Evolutionary conservation across 768 basidiomycete species (phyloP), one percentile per base, ranked within the genome.

Genomic region (Podaxis pistillaris): DNA sequence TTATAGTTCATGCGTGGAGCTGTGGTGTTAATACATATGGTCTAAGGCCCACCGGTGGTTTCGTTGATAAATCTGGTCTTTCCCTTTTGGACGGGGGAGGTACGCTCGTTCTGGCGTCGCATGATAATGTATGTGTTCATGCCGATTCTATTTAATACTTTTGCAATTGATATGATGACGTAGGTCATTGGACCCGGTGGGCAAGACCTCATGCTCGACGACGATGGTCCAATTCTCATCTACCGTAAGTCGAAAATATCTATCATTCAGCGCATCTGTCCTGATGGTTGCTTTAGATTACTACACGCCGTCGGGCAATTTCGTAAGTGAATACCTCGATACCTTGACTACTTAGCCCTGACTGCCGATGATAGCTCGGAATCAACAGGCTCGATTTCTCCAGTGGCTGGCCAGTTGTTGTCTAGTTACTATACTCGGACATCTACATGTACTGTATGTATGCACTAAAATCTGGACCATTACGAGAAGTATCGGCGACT

Each of bases 141-240:
- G 17, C 26, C 6, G 19, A 50, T 22, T 3, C 6, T 22, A 17
- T 24, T 36, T 3, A 47, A 40, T 46, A 4, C 28, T 17, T 19
- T 46, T 19, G 2, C 17, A 62, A 33, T 41, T 57, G n/a, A 33
- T 52, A 19, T 11, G 64, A 17, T 28, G 28, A 44, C 17, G 4
- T 40, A 83, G 82, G 78, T 83, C 30, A 58, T 77, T 58, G 84
- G 85, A 0, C 84, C 85, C 50, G 85, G 85, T 51, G 84, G 84
- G 11, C 83, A 85, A 69, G 81, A 83, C 64, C 50, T 84, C 6
- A 71, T 79, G 69, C 66, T 67, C 5, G 83, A 84, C 65, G 63
- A 28, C 2, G 81, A 83, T 65, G 83, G 79, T 6, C 70, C 76
- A 8, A 75, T 83, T 58, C 68, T 85, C n/a, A 74, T 83, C 22